phyloP scores from a whole-genome alignment of 495 filamentous ascomycete genomes.

The Xylaria acuta region DNA sequence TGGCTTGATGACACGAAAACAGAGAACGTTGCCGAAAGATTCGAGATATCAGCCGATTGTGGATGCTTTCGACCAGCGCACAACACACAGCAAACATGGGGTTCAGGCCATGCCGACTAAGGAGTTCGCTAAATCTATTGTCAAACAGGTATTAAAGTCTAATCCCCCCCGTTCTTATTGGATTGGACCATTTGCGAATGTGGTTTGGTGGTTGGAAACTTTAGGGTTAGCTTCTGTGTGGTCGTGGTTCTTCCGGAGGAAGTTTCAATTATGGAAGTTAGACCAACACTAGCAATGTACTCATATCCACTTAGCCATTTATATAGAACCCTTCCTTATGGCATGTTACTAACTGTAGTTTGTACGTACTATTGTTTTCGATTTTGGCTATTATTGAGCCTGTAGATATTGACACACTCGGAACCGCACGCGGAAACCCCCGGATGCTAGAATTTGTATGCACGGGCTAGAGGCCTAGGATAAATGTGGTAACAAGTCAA shows the following conservation, averaged over 20 bases:
- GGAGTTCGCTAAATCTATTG: neutral
- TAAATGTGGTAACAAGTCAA: too few species aligned
- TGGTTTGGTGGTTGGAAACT: slow-evolving; percentile 44
- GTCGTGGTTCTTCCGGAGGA: slow-evolving; percentile 6
- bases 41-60: neutral
- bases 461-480: too few species aligned
- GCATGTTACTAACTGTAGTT: neutral
- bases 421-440: too few species aligned
- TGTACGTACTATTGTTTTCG: neutral
- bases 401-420: too few species aligned
- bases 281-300: neutral
- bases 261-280: neutral
- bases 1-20: neutral
- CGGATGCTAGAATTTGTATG: too few species aligned
- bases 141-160: neutral
- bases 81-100: neutral
- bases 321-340: neutral
- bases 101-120: neutral
- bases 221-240: neutral
- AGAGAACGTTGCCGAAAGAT: neutral
- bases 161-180: neutral
- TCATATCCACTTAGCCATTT: neutral
- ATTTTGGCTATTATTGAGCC: too few species aligned
- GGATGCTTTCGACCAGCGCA: neutral
- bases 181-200: slow-evolving; percentile 52